phyloP scores from a whole-genome alignment of 371 early-diverging fungal species.

The Sporodiniella umbellata region DNA sequence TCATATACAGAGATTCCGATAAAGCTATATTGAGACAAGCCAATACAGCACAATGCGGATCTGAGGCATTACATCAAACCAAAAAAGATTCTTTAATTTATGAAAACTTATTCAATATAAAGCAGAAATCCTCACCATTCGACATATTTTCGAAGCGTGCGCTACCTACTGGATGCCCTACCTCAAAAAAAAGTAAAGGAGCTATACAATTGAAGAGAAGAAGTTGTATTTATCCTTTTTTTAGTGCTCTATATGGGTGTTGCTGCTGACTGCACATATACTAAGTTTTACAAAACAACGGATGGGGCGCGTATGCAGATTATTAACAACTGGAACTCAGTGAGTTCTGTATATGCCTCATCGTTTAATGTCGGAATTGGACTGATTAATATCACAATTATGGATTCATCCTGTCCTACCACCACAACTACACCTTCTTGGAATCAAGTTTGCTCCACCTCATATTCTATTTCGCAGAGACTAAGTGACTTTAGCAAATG shows the following conservation, averaged over 20 bases:
- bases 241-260: constrained; percentile 24
- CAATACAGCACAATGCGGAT: neutral
- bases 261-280: constrained; percentile 82
- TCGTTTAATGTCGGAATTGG: constrained; percentile 91
- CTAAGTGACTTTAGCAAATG: constrained; percentile 88
- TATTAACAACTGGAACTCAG: constrained; percentile 74
- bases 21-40: constrained; percentile 5
- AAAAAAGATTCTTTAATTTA: too few relatives aligned
- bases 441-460: constrained; percentile 76
- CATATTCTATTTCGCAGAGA: constrained; percentile 73
- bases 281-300: constrained; percentile 50
- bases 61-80: constrained; percentile 11
- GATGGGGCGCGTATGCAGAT: constrained; percentile 66
- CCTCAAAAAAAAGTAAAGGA: constrained; percentile 33
- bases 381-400: constrained; percentile 77
- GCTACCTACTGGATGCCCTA: constrained; percentile 34
- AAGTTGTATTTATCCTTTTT: neutral
- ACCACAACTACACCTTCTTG: constrained; percentile 47
- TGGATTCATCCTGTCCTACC: constrained; percentile 59
- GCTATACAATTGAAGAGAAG: neutral
- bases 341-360: constrained; percentile 77
- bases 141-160: constrained; percentile 32
- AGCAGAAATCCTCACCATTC: neutral
- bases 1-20: constrained; percentile 74
- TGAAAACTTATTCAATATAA: too few relatives aligned